Base-by-base conservation (phyloP, 257 asterid genomes). In the Echium plantagineum region DNA sequence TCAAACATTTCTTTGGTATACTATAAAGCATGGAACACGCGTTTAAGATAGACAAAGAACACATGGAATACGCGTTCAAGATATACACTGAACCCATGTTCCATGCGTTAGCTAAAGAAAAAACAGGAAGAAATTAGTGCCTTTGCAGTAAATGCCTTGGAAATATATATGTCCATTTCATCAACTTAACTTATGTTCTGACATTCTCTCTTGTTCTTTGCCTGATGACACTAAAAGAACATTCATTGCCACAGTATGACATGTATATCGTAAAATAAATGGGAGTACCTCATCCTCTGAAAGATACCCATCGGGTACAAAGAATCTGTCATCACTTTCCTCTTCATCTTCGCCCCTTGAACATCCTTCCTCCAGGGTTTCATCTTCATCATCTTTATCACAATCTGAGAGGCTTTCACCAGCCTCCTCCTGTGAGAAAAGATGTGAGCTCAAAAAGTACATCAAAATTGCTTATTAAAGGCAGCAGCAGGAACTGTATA, bases 281-380 rank as follows among this genome's bases (percentile, higher is more conserved):
- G 15, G 57, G 22, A 55, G 52, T 74, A 86, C 99, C 99, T 89
- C 99, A 65, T 89, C 77, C 64, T 86, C 97, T 4, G 99, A 93
- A 56, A 93, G 96, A 79, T 93, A 89, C 53, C 99, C 99, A 76
- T 93, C 96, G 42, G 96, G 97, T 53, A 93, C 99, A 55, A 93
- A 77, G 69, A 89, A 93, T 2, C 95, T 96, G 75, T 93, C 99
- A 75, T 93, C 96, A 62, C 84, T 85, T 64, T 80, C 99, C 59
- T 84, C 90, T 30, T 78, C 95, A 31, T 75, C 94, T 26, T 83
- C 97, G 61, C 72, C 94, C 75, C 68, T 80, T 46, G 76, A 49
- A 55, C 64, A 73, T 35, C 73, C 89, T 74, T 78, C 97, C 59
- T 74, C 83, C 72, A 64, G 58, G 66, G 70, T 75, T 69, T 81